Conservation (phyloP, 1,284 basidiomycete genomes). For the Dichomitus squalens region DNA sequence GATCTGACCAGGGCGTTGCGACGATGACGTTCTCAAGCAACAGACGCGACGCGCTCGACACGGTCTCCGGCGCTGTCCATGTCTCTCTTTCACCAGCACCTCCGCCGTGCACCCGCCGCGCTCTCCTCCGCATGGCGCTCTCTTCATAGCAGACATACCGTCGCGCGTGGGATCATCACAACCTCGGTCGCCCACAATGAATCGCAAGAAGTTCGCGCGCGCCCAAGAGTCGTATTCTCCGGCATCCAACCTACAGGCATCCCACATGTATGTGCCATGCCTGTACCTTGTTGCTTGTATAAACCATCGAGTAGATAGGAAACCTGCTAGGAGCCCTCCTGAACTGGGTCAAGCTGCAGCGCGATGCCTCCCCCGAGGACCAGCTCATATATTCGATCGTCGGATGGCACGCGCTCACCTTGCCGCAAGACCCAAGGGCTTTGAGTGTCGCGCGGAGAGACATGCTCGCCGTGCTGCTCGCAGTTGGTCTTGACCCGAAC, state of each 20-base stretch:
- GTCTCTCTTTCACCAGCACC: slow-evolving; percentile 18
- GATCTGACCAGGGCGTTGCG: neutral
- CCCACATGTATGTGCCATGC: slow-evolving; percentile 65
- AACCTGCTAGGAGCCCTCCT: slow-evolving; percentile 91
- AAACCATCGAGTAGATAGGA: slow-evolving; percentile 65
- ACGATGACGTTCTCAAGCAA: slow-evolving; percentile 4
- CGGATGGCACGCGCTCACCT: slow-evolving; percentile 89
- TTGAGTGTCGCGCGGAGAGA: slow-evolving; percentile 69
- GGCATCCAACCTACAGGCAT: slow-evolving; percentile 87
- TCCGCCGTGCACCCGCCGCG: slow-evolving; percentile 8
- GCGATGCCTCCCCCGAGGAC: slow-evolving; percentile 58
- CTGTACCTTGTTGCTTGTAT: neutral
- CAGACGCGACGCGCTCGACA: slow-evolving; percentile 11
- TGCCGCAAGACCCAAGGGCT: slow-evolving; percentile 81
- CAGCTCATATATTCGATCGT: slow-evolving; percentile 85
- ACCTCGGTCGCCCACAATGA: neutral
- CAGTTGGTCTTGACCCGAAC: slow-evolving; percentile 83
- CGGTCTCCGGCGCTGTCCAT: slow-evolving; percentile 10
- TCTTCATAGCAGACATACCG: neutral
- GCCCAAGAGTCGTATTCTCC: slow-evolving; percentile 61
- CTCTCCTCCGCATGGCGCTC: slow-evolving; percentile 5
- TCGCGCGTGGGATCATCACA: neutral
- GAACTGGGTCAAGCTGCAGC: slow-evolving; percentile 87
- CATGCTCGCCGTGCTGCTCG: slow-evolving; percentile 83
- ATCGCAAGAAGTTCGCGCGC: neutral